Evolutionary conservation across 441 rosid genomes (phyloP).

Genomic region (Mallotus japonicus): DNA sequence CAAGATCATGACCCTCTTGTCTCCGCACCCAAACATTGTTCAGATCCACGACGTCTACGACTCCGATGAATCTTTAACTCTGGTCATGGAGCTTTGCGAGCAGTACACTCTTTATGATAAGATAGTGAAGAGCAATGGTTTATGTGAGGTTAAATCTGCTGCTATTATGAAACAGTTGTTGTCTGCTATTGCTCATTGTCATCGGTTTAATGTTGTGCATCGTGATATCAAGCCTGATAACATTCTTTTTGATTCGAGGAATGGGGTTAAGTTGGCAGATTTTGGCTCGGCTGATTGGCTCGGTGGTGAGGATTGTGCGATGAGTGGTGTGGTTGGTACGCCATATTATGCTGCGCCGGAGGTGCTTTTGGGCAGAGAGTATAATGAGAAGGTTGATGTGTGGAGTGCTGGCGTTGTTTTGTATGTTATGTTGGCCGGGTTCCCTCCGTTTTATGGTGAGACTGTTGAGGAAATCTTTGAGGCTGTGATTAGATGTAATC

Average conservation of each 20-base stretch:
- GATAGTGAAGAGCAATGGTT: conserved; percentile 22
- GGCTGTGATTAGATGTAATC: conserved; percentile 64
- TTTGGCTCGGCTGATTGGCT: conserved; percentile 58
- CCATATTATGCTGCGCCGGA: conserved; percentile 96
- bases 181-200: conserved; percentile 53
- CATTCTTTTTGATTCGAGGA: conserved; percentile 39
- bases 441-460: conserved; percentile 80
- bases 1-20: conserved; percentile 60
- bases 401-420: conserved; percentile 88
- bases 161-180: conserved; percentile 39
- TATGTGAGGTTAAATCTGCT: conserved; percentile 37
- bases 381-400: conserved; percentile 69
- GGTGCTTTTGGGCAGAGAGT: conserved; percentile 60
- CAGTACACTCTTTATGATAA: conserved; percentile 42
- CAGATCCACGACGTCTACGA: conserved; percentile 63
- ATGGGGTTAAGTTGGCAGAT: conserved; percentile 45
- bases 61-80: conserved; percentile 46
- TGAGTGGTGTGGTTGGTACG: conserved; percentile 80
- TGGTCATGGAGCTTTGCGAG: conserved; percentile 72
- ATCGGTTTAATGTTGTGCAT: conserved; percentile 48
- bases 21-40: conserved; percentile 69
- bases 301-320: conserved; percentile 22
- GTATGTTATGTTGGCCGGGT: conserved; percentile 78
- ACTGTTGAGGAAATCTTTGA: conserved; percentile 66
- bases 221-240: conserved; percentile 71